Conservation (phyloP, 1,284 basidiomycete genomes). For the Taiwanofungus camphoratus region DNA sequence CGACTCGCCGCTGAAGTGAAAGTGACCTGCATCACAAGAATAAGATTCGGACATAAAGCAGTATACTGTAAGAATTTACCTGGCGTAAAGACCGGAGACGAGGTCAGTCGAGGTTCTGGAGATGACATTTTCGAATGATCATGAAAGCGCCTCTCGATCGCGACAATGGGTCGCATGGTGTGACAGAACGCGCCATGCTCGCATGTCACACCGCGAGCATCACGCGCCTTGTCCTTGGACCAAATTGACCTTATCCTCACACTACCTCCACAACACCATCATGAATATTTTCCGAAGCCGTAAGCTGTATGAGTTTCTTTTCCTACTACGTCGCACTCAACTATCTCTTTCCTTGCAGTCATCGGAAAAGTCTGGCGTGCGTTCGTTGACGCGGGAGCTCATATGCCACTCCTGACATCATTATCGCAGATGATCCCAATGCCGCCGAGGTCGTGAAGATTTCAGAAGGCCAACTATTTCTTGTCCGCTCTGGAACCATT, state of each 20-base stretch:
- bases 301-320: slow-evolving; percentile 38
- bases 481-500: slow-evolving; percentile 86
- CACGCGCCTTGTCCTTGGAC: slow-evolving; percentile 10
- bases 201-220: slow-evolving; percentile 19
- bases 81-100: not conserved
- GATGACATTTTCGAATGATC: not conserved
- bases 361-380: slow-evolving; percentile 93
- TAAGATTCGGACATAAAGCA: not conserved
- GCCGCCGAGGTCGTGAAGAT: slow-evolving; percentile 94
- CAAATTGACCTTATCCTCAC: slow-evolving; percentile 12
- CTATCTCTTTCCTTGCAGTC: slow-evolving; percentile 42
- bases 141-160: too few relatives aligned
- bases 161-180: too few relatives aligned
- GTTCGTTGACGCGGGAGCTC: slow-evolving; percentile 29
- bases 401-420: slow-evolving; percentile 19
- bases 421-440: slow-evolving; percentile 67
- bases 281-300: slow-evolving; percentile 82
- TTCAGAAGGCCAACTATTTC: slow-evolving; percentile 86
- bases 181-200: slow-evolving; percentile 1
- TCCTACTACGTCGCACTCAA: slow-evolving; percentile 12
- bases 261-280: slow-evolving; percentile 20
- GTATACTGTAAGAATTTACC: not conserved
- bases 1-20: not conserved
- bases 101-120: not conserved
- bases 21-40: too few relatives aligned